These are phyloP conservation scores for Aspergillus aculeatinus DNA, from an alignment of 2,329 filamentous ascomycete species.

Conservation along the genomic window DNA sequence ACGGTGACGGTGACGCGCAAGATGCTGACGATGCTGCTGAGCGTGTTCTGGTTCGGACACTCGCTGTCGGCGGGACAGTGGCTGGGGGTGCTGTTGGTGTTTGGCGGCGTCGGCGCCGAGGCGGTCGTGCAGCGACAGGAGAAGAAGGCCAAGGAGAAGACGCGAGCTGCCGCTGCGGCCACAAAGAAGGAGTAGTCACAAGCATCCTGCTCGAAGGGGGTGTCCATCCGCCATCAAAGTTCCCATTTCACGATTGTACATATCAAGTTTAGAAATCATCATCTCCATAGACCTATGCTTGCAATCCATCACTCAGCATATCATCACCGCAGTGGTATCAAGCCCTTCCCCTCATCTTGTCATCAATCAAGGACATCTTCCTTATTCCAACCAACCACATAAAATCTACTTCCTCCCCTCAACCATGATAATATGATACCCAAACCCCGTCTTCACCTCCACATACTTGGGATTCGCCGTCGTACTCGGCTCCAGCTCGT, in stretches of 20 bases:
- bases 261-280: background rate
- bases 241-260: background rate
- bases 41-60: constrained; percentile 92
- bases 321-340: too few species aligned
- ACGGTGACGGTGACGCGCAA: constrained; percentile 97
- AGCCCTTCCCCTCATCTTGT: too few species aligned
- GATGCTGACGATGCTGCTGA: constrained; percentile 98
- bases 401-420: constrained; percentile 58
- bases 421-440: constrained; percentile 69
- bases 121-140: constrained; percentile 76
- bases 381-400: background rate
- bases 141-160: constrained; percentile 75
- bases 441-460: constrained; percentile 63
- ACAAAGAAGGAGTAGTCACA: constrained; percentile 29
- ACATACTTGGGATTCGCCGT: constrained; percentile 61
- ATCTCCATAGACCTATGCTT: background rate
- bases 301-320: background rate
- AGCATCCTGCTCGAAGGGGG: background rate
- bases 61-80: constrained; percentile 84
- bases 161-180: constrained; percentile 48
- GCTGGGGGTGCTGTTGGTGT: constrained; percentile 87
- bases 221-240: too few species aligned
- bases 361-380: background rate
- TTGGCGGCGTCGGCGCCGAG: constrained; percentile 92
- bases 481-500: constrained; percentile 60